These are phyloP conservation scores for Aspergillus sp. DNA, from an alignment of 2,329 filamentous ascomycete genomes.

Conservation along the genomic window DNA sequence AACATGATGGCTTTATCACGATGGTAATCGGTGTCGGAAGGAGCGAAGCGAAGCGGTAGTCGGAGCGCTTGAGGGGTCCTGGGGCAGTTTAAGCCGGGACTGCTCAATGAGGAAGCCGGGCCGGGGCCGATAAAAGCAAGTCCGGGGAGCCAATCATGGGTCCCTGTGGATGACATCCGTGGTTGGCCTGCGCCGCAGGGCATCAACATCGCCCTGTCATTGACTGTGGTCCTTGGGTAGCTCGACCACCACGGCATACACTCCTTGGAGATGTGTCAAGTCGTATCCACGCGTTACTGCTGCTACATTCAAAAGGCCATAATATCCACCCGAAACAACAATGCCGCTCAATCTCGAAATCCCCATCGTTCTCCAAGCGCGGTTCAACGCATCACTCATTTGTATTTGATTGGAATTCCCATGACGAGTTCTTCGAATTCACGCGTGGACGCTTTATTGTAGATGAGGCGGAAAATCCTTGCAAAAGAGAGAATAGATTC, in stretches of 20 bases:
- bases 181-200: too few relatives aligned
- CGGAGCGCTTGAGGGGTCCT: not conserved
- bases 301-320: constrained; percentile 5
- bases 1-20: not conserved
- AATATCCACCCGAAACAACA: constrained; percentile 12
- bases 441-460: constrained; percentile 29
- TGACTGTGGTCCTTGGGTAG: too few relatives aligned
- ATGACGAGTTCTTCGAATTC: constrained; percentile 28
- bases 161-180: not conserved
- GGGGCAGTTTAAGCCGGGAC: not conserved
- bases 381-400: constrained; percentile 15
- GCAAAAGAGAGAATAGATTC: constrained; percentile 21
- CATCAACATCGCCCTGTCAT: too few relatives aligned
- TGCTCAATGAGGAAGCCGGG: not conserved
- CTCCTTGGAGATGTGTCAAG: constrained; percentile 13
- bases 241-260: not conserved
- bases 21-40: not conserved
- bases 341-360: constrained; percentile 14
- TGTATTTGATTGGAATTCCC: constrained; percentile 25
- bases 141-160: not conserved
- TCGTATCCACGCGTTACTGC: constrained; percentile 12
- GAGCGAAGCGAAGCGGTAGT: not conserved
- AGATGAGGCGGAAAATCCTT: constrained; percentile 24
- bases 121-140: not conserved
- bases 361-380: constrained; percentile 3